Percentiles rank a stretch among this genome's conserved stretches.
Conservation (phyloP, 169 alveolate genomes). For the Cryptosporidium parvum region DNA sequence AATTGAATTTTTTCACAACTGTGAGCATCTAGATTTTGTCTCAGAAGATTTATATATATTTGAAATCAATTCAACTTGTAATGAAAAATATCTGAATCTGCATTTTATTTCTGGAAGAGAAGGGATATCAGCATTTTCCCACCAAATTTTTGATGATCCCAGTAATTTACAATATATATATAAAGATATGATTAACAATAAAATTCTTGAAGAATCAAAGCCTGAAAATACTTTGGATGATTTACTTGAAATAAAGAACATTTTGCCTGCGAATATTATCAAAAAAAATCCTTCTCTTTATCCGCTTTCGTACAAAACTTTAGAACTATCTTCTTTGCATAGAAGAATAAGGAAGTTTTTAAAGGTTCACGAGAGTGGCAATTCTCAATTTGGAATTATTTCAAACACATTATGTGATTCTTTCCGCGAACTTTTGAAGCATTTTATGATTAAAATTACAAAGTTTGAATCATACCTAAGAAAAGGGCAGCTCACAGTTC, state of each 20-base stretch:
- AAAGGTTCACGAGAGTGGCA: slow-evolving; percentile 17
- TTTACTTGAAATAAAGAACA: background rate
- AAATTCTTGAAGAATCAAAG: background rate
- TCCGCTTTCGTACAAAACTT: slow-evolving; percentile 36
- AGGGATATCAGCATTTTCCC: slow-evolving; percentile 32
- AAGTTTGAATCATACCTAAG: slow-evolving; percentile 36
- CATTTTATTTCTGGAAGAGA: slow-evolving; percentile 8
- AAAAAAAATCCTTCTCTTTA: slow-evolving; percentile 32
- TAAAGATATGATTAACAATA: background rate
- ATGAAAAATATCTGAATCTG: background rate
- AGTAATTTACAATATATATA: background rate
- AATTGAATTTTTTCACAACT: background rate
- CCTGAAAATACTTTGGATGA: background rate
- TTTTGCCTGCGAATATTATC: background rate
- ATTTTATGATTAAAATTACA: slow-evolving; percentile 19
- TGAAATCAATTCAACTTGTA: background rate
- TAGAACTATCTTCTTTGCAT: slow-evolving; percentile 48
- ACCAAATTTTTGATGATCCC: slow-evolving; percentile 38
- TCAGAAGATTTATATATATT: background rate
- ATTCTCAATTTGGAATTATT: slow-evolving; percentile 31
- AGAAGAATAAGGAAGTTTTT: slow-evolving; percentile 42
- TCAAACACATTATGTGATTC: slow-evolving; percentile 43
- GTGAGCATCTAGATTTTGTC: background rate
- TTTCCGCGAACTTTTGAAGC: slow-evolving; percentile 57
- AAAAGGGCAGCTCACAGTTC: slow-evolving; percentile 58